Base-by-base conservation (phyloP, 768 basidiomycete genomes). In the Erythrobasidium yunnanense region DNA sequence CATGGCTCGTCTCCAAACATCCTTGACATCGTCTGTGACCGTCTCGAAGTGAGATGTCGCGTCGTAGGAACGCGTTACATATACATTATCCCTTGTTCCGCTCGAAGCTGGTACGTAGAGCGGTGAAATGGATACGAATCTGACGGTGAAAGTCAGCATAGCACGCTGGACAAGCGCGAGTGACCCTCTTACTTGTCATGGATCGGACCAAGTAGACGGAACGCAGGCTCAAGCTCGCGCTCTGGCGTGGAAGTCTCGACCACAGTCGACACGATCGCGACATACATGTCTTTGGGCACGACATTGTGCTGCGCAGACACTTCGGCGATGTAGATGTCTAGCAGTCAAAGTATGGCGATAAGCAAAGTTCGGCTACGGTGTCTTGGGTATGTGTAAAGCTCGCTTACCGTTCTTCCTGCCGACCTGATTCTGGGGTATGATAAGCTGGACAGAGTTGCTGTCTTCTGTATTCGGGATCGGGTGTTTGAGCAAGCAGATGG, bases 371-470 rank as follows among this genome's bases (percentile, higher is more conserved):
- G 42, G 42, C 42, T 45, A 20, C 42, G 15, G 42, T 45, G 15
- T 15, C 20, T 20, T 5, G 1, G 5, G 6, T n/a, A 47, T 1
- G n/a, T 1, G 42, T 27, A 66, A 8, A 55, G 38, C 11, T 25
- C 27, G 23, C 85, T 71, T 75, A 88, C 93, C 95, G 74, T 99
- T 88, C 78, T 86, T 84, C 71, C 95, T 81, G 70, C 82, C 81
- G 70, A 99, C 91, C 78, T 99, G 95, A 77, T 96, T 96, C 78
- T 97, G 95, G 42, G 95, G 95, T 69, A 99, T 93, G 77, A 99
- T 91, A 73, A 99, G 90, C 78, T 99, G 95, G 38, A 85, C 85
- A 72, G 88, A 90, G 79, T 99, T 95, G 50, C 86, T 80, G 74
- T 96, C 87, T 22, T 97, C 93, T 45, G 95, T 97, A 54, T 88